Base-by-base conservation (phyloP, 768 basidiomycete species). In the Auricularia sp. region DNA sequence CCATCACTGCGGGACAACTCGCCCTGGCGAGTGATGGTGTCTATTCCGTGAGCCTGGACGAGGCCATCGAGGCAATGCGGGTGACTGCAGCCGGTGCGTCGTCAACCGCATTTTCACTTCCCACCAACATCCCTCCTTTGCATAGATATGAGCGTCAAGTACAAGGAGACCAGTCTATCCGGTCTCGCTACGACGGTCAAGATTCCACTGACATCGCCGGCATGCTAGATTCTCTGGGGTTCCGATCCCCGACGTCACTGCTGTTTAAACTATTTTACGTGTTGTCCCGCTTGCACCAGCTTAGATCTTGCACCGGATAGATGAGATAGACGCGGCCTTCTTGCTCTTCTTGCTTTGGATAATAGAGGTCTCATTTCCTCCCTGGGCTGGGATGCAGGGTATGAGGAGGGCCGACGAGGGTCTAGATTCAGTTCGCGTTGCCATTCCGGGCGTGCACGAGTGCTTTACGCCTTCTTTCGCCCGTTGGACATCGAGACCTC, bases 11-110 rank as follows among this genome's bases (percentile, higher is more conserved):
- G 11, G 94, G 94, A 21, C 96, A 98, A 72, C 81, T 98, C 3
- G 92, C 95, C 7, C 89, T 97, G 83, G 93, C 94, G 8, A 92
- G 91, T 66, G 84, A 92, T 71, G 94, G 92, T 0, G 81, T 90
- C 14, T 93, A 93, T 70, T 85, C 87, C 39, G 93, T 95, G 42
- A 89, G 88, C 0, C 80, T 98, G 21, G 95, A 98, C 72, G 93
- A 97, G 74, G 95, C 94, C 2, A 97, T 98, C 64, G 92, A 93
- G 74, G 94, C 94, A 3, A 96, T 96, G 92, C 81, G 92, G 29
- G 73, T 96, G 61, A 97, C 94, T 5, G 94, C 95, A 1, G 37
- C 69, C 13, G 70, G 70, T 61, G 70, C 69, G 70, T 71, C 70
- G 14, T 29, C 61, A 66, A 56, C 21, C 67, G 71, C 54, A 70